These are phyloP conservation scores for Carex sylvatica DNA, from an alignment of 202 grass and related monocot genomes.

Conservation along the genomic window DNA sequence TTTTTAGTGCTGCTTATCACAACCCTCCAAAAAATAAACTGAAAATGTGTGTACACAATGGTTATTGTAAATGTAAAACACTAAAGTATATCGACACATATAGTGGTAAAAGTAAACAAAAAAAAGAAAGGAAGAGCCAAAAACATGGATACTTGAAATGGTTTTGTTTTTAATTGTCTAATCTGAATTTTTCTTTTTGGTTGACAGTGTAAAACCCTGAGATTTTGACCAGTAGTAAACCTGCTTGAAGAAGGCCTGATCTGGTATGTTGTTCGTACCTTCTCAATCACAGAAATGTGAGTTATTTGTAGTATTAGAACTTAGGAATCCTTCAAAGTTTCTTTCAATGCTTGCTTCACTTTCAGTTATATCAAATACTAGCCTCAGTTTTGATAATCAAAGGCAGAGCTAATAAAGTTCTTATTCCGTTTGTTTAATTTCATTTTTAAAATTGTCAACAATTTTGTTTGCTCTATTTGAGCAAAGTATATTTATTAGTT, in stretches of 20 bases:
- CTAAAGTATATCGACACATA: not conserved
- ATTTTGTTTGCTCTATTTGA: conserved; percentile 20
- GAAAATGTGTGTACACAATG: not conserved
- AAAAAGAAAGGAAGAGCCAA: not conserved
- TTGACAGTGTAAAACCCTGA: conserved; percentile 19
- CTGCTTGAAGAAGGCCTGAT: conserved; percentile 5
- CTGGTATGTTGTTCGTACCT: not conserved
- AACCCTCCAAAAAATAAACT: not conserved
- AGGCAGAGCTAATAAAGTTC: not conserved
- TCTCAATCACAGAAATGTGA: not conserved
- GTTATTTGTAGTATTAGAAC: not conserved
- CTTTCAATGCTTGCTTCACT: conserved; percentile 12
- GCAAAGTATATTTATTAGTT: not conserved
- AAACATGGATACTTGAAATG: not conserved
- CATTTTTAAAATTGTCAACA: not conserved
- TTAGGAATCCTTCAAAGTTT: not conserved
- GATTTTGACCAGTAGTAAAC: not conserved
- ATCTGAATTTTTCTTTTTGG: not conserved
- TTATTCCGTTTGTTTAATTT: not conserved
- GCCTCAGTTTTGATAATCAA: not conserved
- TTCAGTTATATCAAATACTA: conserved; percentile 3
- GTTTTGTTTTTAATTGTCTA: not conserved
- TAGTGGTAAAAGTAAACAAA: not conserved
- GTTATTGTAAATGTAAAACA: not conserved
- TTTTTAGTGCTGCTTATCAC: not conserved